phyloP scores from a whole-genome alignment of 1,139 yeast genomes.

The Nakaseomyces nivariensis region DNA sequence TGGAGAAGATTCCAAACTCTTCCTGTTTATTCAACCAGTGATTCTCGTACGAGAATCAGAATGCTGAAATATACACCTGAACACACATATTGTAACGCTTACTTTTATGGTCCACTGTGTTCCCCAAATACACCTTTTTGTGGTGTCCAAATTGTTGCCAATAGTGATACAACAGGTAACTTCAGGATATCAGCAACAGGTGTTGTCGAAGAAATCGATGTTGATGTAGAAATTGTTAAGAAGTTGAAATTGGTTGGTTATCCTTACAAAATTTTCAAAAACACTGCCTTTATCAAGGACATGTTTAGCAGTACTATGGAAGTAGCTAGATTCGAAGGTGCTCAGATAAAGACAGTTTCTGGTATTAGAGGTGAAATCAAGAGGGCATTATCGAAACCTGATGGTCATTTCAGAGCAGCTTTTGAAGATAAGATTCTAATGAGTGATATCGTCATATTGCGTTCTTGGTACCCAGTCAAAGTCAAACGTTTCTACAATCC shows the following conservation, averaged over 20 bases:
- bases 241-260: conserved; percentile 90
- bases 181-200: conserved; percentile 99
- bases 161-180: conserved; percentile 73
- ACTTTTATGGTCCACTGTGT: conserved; percentile 93
- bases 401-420: conserved; percentile 96
- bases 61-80: conserved; percentile 98
- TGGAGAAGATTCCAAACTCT: conserved; percentile 98
- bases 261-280: conserved; percentile 87
- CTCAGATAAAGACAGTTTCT: conserved; percentile 88
- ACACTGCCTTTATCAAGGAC: conserved; percentile 93
- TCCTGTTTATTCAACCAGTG: conserved; percentile 92
- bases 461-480: conserved; percentile 95
- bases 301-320: conserved; percentile 91
- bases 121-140: conserved; percentile 97
- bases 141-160: conserved; percentile 84
- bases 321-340: conserved; percentile 97
- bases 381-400: conserved; percentile 87
- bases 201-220: conserved; percentile 84
- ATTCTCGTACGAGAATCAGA: conserved; percentile 93
- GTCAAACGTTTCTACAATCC: conserved; percentile 91
- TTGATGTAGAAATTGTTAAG: conserved; percentile 83
- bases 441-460: conserved; percentile 78
- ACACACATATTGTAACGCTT: conserved; percentile 92
- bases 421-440: conserved; percentile 90
- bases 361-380: conserved; percentile 97